phyloP scores from a whole-genome alignment of 169 alveolate genomes.

The Plasmodium sp. region DNA sequence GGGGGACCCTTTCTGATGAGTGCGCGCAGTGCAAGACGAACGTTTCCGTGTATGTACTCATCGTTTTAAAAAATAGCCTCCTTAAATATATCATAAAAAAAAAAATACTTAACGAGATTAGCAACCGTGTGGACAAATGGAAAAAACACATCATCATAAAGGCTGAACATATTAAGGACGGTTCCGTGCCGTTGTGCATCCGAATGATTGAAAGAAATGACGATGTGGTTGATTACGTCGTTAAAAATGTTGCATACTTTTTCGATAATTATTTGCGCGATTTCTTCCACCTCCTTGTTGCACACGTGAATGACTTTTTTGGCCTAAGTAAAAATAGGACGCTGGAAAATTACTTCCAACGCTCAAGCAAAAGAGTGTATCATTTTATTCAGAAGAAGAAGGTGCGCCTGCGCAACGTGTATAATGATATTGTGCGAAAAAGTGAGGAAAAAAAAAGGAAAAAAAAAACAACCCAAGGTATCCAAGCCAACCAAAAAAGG shows the following conservation, averaged over 20 bases:
- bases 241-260: constrained; percentile 25
- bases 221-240: neutral
- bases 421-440: constrained; percentile 1
- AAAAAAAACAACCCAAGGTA: neutral
- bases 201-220: neutral
- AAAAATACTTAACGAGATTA: constrained; percentile 28
- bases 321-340: constrained; percentile 20
- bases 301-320: constrained; percentile 7
- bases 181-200: neutral
- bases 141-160: constrained; percentile 8
- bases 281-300: neutral
- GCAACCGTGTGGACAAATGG: constrained; percentile 28
- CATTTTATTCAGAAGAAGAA: constrained; percentile 22
- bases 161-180: neutral
- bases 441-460: constrained; percentile 1
- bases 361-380: neutral
- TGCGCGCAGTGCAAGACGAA: neutral
- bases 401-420: constrained; percentile 4
- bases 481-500: neutral
- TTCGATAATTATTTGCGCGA: constrained; percentile 19
- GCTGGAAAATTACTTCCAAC: constrained; percentile 22
- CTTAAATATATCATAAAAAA: constrained; percentile 38
- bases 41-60: constrained; percentile 18
- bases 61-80: constrained; percentile 2
- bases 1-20: neutral